Evolutionary conservation across 768 basidiomycete genomes (phyloP).

Genomic region (Podaxis pistillaris): DNA sequence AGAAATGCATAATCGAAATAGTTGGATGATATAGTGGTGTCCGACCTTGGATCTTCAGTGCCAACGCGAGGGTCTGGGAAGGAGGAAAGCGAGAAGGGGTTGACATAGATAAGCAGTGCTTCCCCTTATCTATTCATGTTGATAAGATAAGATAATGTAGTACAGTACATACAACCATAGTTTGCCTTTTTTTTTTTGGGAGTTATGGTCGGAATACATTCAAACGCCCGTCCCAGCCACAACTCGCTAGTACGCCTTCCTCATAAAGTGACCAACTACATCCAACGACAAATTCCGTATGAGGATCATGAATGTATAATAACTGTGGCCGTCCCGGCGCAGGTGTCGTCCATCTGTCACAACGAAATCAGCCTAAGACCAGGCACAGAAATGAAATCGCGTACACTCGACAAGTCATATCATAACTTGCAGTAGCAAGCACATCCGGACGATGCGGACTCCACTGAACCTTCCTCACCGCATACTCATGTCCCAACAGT

Average conservation of each 20-base stretch:
- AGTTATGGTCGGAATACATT: constrained; percentile 65
- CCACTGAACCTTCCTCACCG: constrained; percentile 88
- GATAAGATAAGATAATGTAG: constrained; percentile 8
- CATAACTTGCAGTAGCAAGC: constrained; percentile 74
- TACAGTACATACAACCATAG: no score
- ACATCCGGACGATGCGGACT: constrained; percentile 74
- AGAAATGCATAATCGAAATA: not conserved
- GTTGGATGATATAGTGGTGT: not conserved
- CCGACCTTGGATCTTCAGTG: not conserved
- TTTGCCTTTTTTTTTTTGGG: not conserved
- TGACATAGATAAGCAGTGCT: no score
- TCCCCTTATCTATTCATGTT: not conserved
- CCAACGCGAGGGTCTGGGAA: not conserved
- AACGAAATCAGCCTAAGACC: constrained; percentile 5
- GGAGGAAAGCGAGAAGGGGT: no score
- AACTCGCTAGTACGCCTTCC: constrained; percentile 82
- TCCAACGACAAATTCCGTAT: constrained; percentile 94
- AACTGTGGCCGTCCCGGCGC: constrained; percentile 48
- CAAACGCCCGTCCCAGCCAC: constrained; percentile 88
- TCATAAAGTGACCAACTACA: constrained; percentile 93
- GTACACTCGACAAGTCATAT: constrained; percentile 94
- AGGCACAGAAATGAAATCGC: constrained; percentile 27
- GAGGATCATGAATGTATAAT: constrained; percentile 75
- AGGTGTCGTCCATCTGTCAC: constrained; percentile 67
- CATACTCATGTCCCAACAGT: constrained; percentile 85